Base-by-base conservation (phyloP, 768 basidiomycete genomes). In the Auricularia cornea region DNA sequence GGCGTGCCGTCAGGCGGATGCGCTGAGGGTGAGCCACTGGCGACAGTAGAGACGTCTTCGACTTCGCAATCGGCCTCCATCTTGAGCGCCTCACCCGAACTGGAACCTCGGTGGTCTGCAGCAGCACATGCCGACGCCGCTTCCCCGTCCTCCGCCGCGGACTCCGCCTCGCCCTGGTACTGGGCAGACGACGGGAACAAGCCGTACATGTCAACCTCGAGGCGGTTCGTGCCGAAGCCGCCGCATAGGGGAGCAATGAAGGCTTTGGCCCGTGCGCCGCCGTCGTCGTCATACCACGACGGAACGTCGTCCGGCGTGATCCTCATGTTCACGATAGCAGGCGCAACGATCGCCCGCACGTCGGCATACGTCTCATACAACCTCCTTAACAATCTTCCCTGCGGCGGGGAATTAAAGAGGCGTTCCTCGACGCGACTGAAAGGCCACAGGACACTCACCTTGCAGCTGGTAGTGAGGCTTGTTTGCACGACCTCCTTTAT, bases 301-400 rank as follows among this genome's bases (percentile, higher is more conserved):
- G 87, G 86, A 14, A 90, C 71, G 66, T 84, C 80, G 29, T 83
- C 84, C 62, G 86, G 12, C 54, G 74, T 71, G 20, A 90, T 67
- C 35, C 78, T 48, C 23, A 23, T 23, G 23, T 5, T 20, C 20
- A 48, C 0, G 44, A 48, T 20, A 23, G 44, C 44, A 5, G 44
- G 23, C 16, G 44, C 77, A 70, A 87, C 82, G 60, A 78, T 80
- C 62, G 78, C 76, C 35, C 83, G 66, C 26, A 85, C 80, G n/a
- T 77, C 71, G 51, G 75, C 70, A 70, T 81, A 80, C 3, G 66
- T 68, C 2, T 87, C 83, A 26, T 77, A 77, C 32, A 91, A 77
- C 66, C 76, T 80, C 69, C 82, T 80, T 63, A 92, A 71, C 63
- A 89, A 82, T 73, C 84, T 86, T 23, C 89, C 89, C 84, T 87